These are phyloP conservation scores for Paulownia fortunei DNA, from an alignment of 257 asterid species.

Conservation along the genomic window DNA sequence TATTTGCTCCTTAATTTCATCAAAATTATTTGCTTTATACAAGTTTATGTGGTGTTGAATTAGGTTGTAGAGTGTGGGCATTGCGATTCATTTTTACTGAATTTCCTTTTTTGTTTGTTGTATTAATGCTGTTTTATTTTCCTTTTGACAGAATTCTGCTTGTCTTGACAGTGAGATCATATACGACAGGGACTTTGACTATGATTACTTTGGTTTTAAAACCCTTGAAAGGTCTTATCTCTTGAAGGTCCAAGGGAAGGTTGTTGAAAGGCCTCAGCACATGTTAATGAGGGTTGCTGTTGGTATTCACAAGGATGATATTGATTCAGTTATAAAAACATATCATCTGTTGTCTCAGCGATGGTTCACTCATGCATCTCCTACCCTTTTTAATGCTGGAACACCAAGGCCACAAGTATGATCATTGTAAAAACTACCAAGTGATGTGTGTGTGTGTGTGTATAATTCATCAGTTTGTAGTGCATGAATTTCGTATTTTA, in stretches of 20 bases:
- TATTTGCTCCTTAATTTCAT: background rate
- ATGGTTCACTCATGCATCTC: constrained; percentile 99
- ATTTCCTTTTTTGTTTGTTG: background rate
- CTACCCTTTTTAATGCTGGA: constrained; percentile 96
- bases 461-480: background rate
- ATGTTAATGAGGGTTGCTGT: constrained; percentile 98
- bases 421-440: background rate
- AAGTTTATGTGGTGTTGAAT: background rate
- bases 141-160: constrained; percentile 65
- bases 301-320: constrained; percentile 87
- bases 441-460: background rate
- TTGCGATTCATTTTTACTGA: background rate
- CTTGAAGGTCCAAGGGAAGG: constrained; percentile 75
- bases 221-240: constrained; percentile 96
- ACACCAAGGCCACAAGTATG: constrained; percentile 96
- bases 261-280: constrained; percentile 98
- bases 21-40: background rate
- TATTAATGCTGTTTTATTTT: constrained; percentile 3
- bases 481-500: background rate
- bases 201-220: constrained; percentile 94
- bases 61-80: no score
- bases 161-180: constrained; percentile 94
- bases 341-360: constrained; percentile 91
- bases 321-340: constrained; percentile 78
- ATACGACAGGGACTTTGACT: constrained; percentile 93